Base-by-base conservation (phyloP, 306 rosid genomes). In the Oxytropis ochrocephala region DNA sequence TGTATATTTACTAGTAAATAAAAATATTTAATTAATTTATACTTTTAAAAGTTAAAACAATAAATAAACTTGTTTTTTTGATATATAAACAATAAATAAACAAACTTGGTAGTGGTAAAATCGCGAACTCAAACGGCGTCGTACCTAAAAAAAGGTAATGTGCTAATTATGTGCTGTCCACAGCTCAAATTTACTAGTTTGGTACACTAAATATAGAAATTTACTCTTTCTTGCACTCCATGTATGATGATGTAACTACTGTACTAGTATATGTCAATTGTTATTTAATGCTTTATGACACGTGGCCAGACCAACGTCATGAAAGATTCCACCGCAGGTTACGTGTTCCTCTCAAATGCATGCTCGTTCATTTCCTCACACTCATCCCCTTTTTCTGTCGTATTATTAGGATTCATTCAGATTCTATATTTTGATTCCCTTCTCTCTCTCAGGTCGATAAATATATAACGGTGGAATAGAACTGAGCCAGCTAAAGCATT, bases 221-320 rank as follows among this genome's bases (percentile, higher is more conserved):
- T 19, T 27, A 47, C 11, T 42, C 68, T 57, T 56, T 17, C 68
- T 66, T 65, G 17, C 73, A 75, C 67, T 55, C 52, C 8, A 65
- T 16, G 46, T 4, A 36, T 58, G 32, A 17, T 16, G 1, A 76
- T 27, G 54, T 54, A n/a, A n/a, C n/a, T n/a, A n/a, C n/a, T n/a
- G 29, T 24, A 24, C 29, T 24, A 24, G 29, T 24, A 24, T 24
- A 24, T 24, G 29, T 24, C 29, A 24, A 24, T 24, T 24, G 29
- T 24, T 24, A 24, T 24, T 67, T 49, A 16, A 33, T 63, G 39
- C 8, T 43, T 53, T 9, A 39, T 33, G 50, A 79, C 90, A 74
- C 83, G 87, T 93, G 90, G 87, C 68, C 38, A 11, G 5, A 65
- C 51, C 72, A 67, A 77, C 80, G 76, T 82, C 82, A 79, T 75